Evolutionary conservation across 2,329 filamentous ascomycete genomes (phyloP), one percentile per base, ranked within the genome.

Genomic region (Trichoderma oligosporum): DNA sequence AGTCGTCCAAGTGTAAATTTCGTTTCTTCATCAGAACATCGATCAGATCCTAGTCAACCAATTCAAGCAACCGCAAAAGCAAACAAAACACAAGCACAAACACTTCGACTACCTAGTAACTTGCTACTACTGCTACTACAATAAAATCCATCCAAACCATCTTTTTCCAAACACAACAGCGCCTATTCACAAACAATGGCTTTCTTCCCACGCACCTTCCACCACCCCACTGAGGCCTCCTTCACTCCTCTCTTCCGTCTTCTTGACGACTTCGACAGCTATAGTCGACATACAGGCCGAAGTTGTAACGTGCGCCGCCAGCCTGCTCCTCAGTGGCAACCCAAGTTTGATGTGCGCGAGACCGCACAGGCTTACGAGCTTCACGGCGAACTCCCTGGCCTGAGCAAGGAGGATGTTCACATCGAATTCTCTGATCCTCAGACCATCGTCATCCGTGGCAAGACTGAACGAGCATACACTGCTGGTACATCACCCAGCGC

Each of bases 361-460:
- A 82, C 81, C 11, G 80, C 81, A 60, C 73, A 83, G 5, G 70
- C 76, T 61, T 93, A 91, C 68, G 86, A 93, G 73, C 85, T 93
- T 18, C 84, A 92, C 65, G 89, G 89, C 66, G 89, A 93, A 72
- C 82, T 93, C 5, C 86, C 89, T 0, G 89, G 89, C 56, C 78
- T 92, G 64, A 81, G 82, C 61, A 88, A 89, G 74, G 84, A 89
- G 65, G 78, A 91, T 66, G 77, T 94, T 67, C 77, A 81, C 68
- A 88, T 93, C 68, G 88, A 93, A 68, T 93, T 92, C 78, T 85
- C 83, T 58, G 88, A 93, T 68, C 77, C 81, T 39, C 85, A 89
- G 74, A 91, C 87, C 14, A 75, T 93, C 41, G 79, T 83, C 61
- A 78, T 94, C 69, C 83, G 82, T 58, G 89, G 89, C 67, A 83